Percentiles rank a stretch among this genome's conserved stretches.
Conservation (phyloP, 2,329 filamentous ascomycete genomes). For the Akanthomyces lecanii region DNA sequence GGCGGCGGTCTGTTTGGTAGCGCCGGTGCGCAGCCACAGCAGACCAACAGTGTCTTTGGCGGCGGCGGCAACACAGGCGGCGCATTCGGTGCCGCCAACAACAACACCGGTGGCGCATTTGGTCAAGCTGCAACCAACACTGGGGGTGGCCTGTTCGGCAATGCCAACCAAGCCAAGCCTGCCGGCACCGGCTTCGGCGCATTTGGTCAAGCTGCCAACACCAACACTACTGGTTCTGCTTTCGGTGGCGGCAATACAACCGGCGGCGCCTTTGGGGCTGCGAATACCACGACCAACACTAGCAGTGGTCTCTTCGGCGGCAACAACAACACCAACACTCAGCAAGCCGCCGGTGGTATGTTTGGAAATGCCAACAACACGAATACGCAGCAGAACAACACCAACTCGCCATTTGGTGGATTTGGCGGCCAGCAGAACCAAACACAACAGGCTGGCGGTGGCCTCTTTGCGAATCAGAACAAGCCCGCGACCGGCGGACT, state of each 20-base stretch:
- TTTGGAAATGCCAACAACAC: conserved; percentile 36
- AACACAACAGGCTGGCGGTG: conserved; percentile 32
- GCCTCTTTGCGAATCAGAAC: conserved; percentile 41
- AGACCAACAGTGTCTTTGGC: conserved; percentile 36
- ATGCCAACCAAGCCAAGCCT: conserved; percentile 36
- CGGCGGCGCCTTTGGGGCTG: conserved; percentile 36
- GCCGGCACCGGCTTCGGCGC: conserved; percentile 32
- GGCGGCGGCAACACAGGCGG: conserved; percentile 27
- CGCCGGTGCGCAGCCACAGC: conserved; percentile 20
- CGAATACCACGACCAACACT: conserved; percentile 19
- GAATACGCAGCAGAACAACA: conserved; percentile 26
- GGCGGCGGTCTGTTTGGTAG: conserved; percentile 38
- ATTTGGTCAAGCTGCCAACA: conserved; percentile 39
- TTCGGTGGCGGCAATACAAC: conserved; percentile 26
- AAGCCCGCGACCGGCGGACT: conserved; percentile 32
- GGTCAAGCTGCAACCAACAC: conserved; percentile 26
- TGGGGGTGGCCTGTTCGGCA: conserved; percentile 43
- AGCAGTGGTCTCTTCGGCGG: conserved; percentile 34
- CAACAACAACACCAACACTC: conserved; percentile 1
- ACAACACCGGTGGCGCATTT: conserved; percentile 21
- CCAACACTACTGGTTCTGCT: conserved; percentile 23
- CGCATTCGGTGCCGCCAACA: conserved; percentile 23
- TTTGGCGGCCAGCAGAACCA: conserved; percentile 36
- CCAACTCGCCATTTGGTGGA: conserved; percentile 25
- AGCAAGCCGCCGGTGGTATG: conserved; percentile 24